Base-by-base conservation (phyloP, 2,329 filamentous ascomycete genomes). In the Coniella vitis region DNA sequence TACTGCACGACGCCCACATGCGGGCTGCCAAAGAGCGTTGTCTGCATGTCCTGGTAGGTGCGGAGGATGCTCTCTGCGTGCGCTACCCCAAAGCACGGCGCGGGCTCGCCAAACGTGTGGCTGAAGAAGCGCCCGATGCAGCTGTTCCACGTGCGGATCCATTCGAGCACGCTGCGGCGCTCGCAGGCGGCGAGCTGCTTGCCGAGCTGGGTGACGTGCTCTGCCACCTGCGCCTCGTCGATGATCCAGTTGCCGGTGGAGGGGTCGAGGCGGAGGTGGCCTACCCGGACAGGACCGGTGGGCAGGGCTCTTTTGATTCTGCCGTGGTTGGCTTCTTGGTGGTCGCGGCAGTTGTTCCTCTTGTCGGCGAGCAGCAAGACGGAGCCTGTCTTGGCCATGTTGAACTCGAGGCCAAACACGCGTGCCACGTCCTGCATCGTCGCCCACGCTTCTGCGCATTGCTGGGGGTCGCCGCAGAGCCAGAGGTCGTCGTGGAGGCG, bases 131-230 rank as follows among this genome's bases (percentile, higher is more conserved):
- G 69, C 4, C 63, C 61, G 8, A 69, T 69, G 55, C 72, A 75
- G 31, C 63, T 67, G 54, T 75, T 74, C 70, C 69, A 71, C 1
- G 65, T 66, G 53, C 62, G 61, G n/a, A 72, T 63, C 61, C 61
- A 67, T 20, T 65, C 63, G 4, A 71, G 57, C 9, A 65, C 57
- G 52, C 71, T 76, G 41, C 68, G 25, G 25, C 25, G 25, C 25
- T 29, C 69, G 58, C 73, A 78, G 29, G 73, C 70, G 2, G 61
- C 60, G n/a, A 83, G 71, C 55, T 83, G 79, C 22, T 65, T 71
- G 44, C 68, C 65, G 10, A 83, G 68, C 60, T 83, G 76, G 32
- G 65, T 56, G 29, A 80, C 72, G 54, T 83, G 79, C 12, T 67
- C 62, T 40, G 74, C 66, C 4, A 83, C 74, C 55, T 75, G 68